phyloP scores from a whole-genome alignment of 192 early-diverging fungal species.

The Cetraspora pellucida region DNA sequence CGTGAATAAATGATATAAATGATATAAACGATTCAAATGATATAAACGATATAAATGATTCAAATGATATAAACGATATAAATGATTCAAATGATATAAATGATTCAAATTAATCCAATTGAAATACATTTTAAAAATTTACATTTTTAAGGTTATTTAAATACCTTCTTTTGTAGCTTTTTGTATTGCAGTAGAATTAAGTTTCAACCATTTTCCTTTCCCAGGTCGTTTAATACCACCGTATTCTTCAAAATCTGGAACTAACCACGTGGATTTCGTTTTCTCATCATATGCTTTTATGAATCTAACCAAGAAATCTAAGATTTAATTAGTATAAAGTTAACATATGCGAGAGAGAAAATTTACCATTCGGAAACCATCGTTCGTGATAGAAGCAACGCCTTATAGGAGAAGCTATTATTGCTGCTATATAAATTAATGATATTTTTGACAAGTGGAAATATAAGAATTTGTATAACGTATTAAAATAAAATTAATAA shows the following conservation, averaged over 20 bases:
- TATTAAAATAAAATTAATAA: neutral
- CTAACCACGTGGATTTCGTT: conserved; percentile 6
- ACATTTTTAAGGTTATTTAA: neutral
- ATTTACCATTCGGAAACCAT: conserved; percentile 16
- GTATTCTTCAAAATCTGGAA: conserved; percentile 9
- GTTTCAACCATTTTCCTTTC: neutral
- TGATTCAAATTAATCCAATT: neutral
- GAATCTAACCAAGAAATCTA: conserved; percentile 20
- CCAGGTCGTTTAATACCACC: conserved; percentile 15
- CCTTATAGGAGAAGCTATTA: neutral
- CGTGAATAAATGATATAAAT: too few relatives aligned
- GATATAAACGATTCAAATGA: neutral
- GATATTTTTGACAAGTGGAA: neutral
- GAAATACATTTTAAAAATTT: neutral
- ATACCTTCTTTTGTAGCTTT: conserved; percentile 4
- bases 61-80: neutral
- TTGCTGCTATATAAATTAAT: neutral
- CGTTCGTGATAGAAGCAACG: conserved; percentile 17
- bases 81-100: neutral
- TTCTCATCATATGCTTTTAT: conserved; percentile 19
- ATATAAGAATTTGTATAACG: neutral
- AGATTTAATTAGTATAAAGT: neutral
- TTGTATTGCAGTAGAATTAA: neutral
- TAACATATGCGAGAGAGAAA: neutral
- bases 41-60: neutral